Conservation (phyloP, 257 asterid species). For the Petrea volubilis region DNA sequence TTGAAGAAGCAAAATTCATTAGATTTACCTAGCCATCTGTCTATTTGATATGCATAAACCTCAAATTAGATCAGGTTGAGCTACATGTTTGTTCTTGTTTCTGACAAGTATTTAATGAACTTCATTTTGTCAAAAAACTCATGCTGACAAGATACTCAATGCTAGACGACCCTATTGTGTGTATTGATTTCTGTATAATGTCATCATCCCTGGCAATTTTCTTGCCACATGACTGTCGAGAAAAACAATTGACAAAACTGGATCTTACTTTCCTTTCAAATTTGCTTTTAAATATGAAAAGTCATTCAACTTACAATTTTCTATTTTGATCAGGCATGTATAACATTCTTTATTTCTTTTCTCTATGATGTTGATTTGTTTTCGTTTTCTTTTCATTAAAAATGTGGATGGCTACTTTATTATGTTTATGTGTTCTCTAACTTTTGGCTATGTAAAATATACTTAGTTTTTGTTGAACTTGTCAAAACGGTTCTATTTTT, state of each 20-base stretch:
- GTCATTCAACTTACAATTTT: background rate
- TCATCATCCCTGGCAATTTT: background rate
- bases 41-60: background rate
- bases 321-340: background rate
- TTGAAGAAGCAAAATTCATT: background rate
- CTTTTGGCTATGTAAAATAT: background rate
- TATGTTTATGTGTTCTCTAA: background rate
- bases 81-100: background rate
- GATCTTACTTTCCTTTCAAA: background rate
- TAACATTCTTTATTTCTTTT: background rate
- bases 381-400: background rate
- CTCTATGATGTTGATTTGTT: background rate
- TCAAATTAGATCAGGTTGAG: background rate
- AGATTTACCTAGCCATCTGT: background rate
- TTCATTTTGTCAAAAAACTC: background rate
- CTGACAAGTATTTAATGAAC: background rate
- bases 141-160: background rate
- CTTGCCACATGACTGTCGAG: background rate
- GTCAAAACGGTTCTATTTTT: background rate
- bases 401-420: background rate
- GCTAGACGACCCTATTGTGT: background rate
- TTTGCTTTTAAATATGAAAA: background rate
- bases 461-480: background rate
- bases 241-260: background rate
- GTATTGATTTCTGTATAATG: background rate